phyloP scores from a whole-genome alignment of 2,329 filamentous ascomycete genomes.

The Colletotrichum tofieldiae region DNA sequence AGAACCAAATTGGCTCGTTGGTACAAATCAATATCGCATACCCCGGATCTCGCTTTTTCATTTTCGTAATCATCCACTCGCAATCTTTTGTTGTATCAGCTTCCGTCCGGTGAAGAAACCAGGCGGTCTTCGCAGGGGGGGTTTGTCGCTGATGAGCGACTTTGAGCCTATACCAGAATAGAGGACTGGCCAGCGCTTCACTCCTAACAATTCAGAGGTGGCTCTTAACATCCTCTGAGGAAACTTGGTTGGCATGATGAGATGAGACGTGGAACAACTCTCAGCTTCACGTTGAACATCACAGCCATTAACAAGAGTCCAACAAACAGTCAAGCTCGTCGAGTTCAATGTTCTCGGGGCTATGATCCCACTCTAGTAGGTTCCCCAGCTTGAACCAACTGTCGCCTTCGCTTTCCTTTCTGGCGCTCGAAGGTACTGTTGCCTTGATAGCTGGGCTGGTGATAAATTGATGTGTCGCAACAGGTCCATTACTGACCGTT shows the following conservation, averaged over 20 bases:
- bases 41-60: neutral
- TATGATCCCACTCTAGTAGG: slow-evolving; percentile 74
- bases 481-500: slow-evolving; percentile 43
- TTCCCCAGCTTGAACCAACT: slow-evolving; percentile 62
- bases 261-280: slow-evolving; percentile 4
- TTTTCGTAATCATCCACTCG: neutral
- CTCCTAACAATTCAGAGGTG: neutral
- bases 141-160: neutral
- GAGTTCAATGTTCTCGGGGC: slow-evolving; percentile 90
- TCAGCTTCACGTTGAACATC: slow-evolving; percentile 28
- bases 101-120: neutral
- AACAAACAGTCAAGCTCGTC: slow-evolving; percentile 94
- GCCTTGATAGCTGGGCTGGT: slow-evolving; percentile 72
- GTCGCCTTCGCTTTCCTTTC: slow-evolving; percentile 59
- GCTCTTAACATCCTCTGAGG: neutral
- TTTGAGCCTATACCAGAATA: neutral
- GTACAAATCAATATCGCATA: neutral
- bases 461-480: slow-evolving; percentile 60
- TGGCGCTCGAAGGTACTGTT: slow-evolving; percentile 48
- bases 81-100: neutral
- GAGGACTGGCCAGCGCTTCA: neutral
- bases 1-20: neutral
- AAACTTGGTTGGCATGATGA: neutral
- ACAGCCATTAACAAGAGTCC: slow-evolving; percentile 74
- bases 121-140: neutral